phyloP scores from a whole-genome alignment of 2,329 filamentous ascomycete species.

The Knufia petricola region DNA sequence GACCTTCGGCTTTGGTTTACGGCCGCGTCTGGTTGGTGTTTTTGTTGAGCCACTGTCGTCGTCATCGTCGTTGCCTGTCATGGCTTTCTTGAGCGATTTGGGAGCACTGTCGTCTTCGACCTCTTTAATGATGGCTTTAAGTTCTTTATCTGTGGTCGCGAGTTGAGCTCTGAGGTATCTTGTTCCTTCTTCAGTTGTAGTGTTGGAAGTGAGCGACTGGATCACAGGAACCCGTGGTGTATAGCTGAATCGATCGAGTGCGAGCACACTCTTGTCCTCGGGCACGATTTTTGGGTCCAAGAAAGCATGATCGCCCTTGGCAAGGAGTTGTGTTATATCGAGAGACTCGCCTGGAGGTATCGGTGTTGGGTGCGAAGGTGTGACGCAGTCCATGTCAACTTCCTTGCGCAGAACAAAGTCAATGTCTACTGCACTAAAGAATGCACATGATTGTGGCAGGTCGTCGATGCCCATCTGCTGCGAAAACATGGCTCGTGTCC shows the following conservation, averaged over 20 bases:
- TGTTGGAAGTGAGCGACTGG: constrained; percentile 50
- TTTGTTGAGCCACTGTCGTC: constrained; percentile 6
- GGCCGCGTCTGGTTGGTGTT: constrained; percentile 16
- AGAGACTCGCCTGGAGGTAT: constrained; percentile 81
- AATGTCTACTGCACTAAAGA: constrained; percentile 91
- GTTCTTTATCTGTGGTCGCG: constrained; percentile 59
- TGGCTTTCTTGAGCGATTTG: constrained; percentile 4
- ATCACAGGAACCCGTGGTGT: constrained; percentile 67
- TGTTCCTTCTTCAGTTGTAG: constrained; percentile 37
- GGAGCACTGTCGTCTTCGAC: constrained; percentile 33
- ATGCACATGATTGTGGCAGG: constrained; percentile 85
- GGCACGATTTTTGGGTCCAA: constrained; percentile 59
- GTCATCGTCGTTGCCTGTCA: neutral
- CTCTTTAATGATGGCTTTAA: constrained; percentile 61
- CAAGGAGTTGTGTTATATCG: constrained; percentile 67
- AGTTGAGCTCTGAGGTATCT: constrained; percentile 80
- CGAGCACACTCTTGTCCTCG: constrained; percentile 40
- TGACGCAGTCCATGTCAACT: constrained; percentile 95
- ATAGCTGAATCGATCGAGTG: constrained; percentile 57
- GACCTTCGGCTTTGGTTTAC: constrained; percentile 24
- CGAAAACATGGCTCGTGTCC: constrained; percentile 94
- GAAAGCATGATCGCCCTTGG: constrained; percentile 57
- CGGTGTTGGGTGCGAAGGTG: constrained; percentile 67
- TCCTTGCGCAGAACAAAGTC: constrained; percentile 95
- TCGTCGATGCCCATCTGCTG: constrained; percentile 96